phyloP scores from a whole-genome alignment of 1,284 basidiomycete species.

The Prillingera fragicola region DNA sequence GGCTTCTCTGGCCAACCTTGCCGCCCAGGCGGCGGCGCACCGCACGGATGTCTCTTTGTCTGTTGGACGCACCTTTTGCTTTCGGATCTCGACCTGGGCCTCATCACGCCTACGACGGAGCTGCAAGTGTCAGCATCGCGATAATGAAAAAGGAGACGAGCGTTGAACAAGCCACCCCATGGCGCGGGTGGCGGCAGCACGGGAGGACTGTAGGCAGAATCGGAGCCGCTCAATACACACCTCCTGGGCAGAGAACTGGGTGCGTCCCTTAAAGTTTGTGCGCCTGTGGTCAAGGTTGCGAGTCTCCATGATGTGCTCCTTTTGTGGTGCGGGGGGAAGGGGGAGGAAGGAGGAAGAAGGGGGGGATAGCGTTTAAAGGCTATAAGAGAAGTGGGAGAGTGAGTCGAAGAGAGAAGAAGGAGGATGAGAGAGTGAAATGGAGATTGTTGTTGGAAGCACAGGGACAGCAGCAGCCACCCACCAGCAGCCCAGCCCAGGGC shows the following conservation, averaged over 20 bases:
- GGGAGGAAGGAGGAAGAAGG: neutral
- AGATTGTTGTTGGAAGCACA: too few species aligned
- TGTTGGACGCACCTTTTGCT: conserved; percentile 68
- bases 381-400: neutral
- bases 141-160: too few species aligned
- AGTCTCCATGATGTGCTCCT: conserved; percentile 35
- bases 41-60: too few species aligned
- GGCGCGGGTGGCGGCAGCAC: too few species aligned
- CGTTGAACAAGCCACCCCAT: too few species aligned
- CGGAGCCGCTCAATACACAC: conserved; percentile 29
- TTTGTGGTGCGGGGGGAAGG: conserved; percentile 5
- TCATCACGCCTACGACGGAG: conserved; percentile 91
- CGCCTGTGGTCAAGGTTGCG: conserved; percentile 46
- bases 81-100: conserved; percentile 93
- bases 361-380: neutral
- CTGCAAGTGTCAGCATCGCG: conserved; percentile 31
- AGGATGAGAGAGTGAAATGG: neutral
- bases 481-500: too few species aligned
- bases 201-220: neutral
- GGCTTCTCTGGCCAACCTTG: too few species aligned
- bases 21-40: too few species aligned
- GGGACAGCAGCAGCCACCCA: too few species aligned
- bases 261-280: conserved; percentile 50
- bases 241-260: conserved; percentile 49
- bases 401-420: neutral